Evolutionary conservation across 2,329 filamentous ascomycete species (phyloP), one percentile per base, ranked within the genome.

Genomic region (Purpureocillium lavendulum): DNA sequence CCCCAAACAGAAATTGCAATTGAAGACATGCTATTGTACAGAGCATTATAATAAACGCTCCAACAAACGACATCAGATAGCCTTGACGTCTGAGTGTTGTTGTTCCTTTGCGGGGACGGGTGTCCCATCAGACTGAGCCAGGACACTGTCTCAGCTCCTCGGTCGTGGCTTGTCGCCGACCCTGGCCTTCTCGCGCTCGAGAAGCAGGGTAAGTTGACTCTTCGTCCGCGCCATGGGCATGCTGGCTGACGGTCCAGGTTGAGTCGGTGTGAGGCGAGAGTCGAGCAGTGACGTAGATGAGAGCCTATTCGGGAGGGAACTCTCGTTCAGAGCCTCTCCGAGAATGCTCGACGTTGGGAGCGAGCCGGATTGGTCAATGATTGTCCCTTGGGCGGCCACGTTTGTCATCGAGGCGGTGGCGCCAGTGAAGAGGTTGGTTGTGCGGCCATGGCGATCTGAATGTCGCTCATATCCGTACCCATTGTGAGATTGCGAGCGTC

Each of bases 141-240:
- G n/a, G n/a, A 26, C 21, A 10, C 21, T 10, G 21, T 26, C n/a
- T 26, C 21, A 60, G 42, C 44, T 50, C 42, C 46, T 57, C 24
- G 48, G 46, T 39, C 50, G 46, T 14, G 48, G 31, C 38, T 56
- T 55, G 14, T 57, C 56, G 14, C 49, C 49, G 30, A 45, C 53
- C 35, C 60, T 55, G 12, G 56, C 58, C 48, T 67, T 72, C 45
- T 74, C 73, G 29, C 70, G 67, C 47, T 77, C 72, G 15, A 80
- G 60, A 1, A 81, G 60, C 4, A 80, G 58, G 9, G 70, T 72
- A 21, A 81, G 60, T 51, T 80, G 75, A 48, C 75, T 80, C 54
- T 71, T 77, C n/a, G 75, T 73, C 41, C 74, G 64, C n/a, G 65
- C 73, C 36, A 80, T 59, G 4, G 70, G 71, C 7, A 74, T 61